Conservation (phyloP, 192 early-diverging fungal genomes). For the Piromyces sp. region DNA sequence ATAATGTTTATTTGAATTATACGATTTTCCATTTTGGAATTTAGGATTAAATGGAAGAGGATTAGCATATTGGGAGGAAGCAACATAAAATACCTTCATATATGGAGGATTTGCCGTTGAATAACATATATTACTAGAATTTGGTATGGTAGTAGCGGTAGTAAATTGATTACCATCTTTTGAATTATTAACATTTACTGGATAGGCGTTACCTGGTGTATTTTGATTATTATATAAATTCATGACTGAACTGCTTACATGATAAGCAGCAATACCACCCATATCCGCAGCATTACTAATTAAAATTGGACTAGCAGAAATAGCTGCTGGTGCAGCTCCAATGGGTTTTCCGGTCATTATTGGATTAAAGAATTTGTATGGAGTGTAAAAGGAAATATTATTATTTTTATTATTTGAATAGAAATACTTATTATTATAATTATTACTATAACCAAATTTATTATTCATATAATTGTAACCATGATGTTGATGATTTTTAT, state of each 20-base stretch:
- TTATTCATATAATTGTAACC: background rate
- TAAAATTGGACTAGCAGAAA: background rate
- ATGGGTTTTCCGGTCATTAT: background rate
- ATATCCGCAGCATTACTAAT: background rate
- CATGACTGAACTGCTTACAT: background rate
- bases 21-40: background rate
- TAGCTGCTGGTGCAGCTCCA: background rate
- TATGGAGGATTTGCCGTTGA: background rate
- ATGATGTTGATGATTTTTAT: background rate
- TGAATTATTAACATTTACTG: background rate
- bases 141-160: background rate
- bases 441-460: background rate
- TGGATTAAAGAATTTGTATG: background rate
- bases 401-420: background rate
- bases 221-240: background rate
- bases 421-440: background rate
- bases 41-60: background rate
- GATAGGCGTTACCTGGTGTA: background rate
- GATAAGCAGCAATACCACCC: background rate
- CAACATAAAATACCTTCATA: background rate
- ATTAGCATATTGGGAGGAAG: background rate
- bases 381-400: background rate
- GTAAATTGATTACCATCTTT: background rate
- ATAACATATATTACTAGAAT: background rate
- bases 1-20: background rate